Percentiles rank a stretch among this genome's conserved stretches.
Conservation (phyloP, 306 rosid species). For the Lathyrus oleraceus region DNA sequence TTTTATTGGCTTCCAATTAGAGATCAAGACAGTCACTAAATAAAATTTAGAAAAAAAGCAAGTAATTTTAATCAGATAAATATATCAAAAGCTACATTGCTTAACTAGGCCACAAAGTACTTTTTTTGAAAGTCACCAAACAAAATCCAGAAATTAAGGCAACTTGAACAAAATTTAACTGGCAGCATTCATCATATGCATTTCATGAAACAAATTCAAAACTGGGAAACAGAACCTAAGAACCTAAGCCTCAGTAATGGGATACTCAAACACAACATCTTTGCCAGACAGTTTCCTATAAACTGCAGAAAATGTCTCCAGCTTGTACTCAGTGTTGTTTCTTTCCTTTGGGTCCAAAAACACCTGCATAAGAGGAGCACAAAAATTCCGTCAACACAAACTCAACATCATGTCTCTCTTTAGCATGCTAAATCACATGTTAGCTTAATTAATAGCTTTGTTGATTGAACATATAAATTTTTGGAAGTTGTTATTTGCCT, state of each 20-base stretch:
- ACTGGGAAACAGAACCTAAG: slow-evolving; percentile 38
- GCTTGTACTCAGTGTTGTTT: slow-evolving; percentile 79
- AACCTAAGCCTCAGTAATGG: slow-evolving; percentile 65
- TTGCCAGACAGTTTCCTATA: slow-evolving; percentile 84
- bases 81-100: slow-evolving; percentile 29
- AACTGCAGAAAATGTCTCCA: slow-evolving; percentile 81
- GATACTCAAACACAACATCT: slow-evolving; percentile 86
- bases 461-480: background rate
- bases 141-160: slow-evolving; percentile 20
- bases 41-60: background rate
- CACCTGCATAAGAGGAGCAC: slow-evolving; percentile 44
- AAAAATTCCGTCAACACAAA: background rate
- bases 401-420: background rate
- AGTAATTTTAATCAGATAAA: background rate
- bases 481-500: background rate
- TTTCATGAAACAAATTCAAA: slow-evolving; percentile 21
- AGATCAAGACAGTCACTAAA: background rate
- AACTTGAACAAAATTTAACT: slow-evolving; percentile 37
- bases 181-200: slow-evolving; percentile 30
- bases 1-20: background rate
- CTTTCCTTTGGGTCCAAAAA: slow-evolving; percentile 87
- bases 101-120: background rate
- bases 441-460: background rate
- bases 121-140: background rate
- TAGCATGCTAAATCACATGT: background rate